Percentiles rank a stretch among this genome's conserved stretches.
Evolutionary conservation across 331 rosid species (phyloP).

Genomic region (Quercus phellos): DNA sequence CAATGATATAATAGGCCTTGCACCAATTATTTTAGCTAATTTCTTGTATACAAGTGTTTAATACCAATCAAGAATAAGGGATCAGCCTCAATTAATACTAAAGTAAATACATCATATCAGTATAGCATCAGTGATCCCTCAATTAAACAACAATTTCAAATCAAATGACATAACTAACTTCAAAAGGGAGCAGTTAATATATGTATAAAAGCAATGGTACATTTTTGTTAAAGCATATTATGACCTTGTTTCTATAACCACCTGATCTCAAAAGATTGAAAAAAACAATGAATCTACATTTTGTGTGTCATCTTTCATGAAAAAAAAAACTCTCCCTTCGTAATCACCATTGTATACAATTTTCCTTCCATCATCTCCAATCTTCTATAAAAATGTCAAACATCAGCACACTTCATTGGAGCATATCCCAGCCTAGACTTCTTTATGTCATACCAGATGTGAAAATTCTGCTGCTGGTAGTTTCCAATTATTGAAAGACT

Average conservation of each 20-base stretch:
- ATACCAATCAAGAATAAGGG: no score
- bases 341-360: constrained; percentile 29
- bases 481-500: constrained; percentile 90
- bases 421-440: constrained; percentile 90
- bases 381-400: constrained; percentile 28
- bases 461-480: constrained; percentile 98
- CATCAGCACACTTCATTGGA: constrained; percentile 81
- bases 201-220: constrained; percentile 27
- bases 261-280: neutral
- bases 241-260: constrained; percentile 23
- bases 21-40: no score
- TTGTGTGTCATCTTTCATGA: constrained; percentile 19
- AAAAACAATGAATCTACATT: constrained; percentile 24
- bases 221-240: constrained; percentile 12
- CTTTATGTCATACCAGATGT: constrained; percentile 70
- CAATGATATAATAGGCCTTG: no score
- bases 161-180: neutral
- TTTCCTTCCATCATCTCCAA: constrained; percentile 16
- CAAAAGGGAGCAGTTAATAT: constrained; percentile 24
- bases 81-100: no score
- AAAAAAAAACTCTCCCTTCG: constrained; percentile 13
- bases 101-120: no score
- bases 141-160: neutral
- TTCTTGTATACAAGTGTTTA: no score
- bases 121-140: neutral